Evolutionary conservation across 148 eudicot genomes (phyloP).

Genomic region (Salicornia ramosissima): DNA sequence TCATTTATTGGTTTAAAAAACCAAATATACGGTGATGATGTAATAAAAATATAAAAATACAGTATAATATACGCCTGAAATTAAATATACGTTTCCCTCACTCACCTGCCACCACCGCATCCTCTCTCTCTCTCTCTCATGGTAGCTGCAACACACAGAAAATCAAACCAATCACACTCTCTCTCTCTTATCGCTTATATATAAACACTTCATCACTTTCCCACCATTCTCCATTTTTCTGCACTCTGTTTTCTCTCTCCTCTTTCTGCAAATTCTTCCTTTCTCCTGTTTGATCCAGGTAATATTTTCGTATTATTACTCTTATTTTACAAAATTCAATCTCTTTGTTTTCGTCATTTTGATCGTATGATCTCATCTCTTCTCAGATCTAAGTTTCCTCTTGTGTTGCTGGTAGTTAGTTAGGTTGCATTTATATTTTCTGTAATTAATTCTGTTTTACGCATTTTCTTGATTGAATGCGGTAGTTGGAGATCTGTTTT

Average conservation of each 20-base stretch:
- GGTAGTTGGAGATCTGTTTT: slow-evolving; percentile 14
- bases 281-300: not conserved
- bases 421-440: not conserved
- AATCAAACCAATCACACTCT: not conserved
- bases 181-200: not conserved
- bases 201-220: not conserved
- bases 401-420: not conserved
- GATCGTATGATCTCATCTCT: not conserved
- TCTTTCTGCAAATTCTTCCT: not conserved
- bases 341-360: too few species aligned
- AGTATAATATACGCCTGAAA: not conserved
- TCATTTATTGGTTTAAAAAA: too few species aligned
- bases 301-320: not conserved
- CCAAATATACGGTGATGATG: too few species aligned
- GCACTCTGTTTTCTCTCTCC: not conserved
- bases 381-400: slow-evolving; percentile 4
- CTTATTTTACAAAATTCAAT: too few species aligned
- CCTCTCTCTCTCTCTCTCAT: not conserved
- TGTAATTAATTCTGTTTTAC: not conserved
- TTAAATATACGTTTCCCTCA: not conserved
- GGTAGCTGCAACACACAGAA: not conserved
- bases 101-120: too few species aligned
- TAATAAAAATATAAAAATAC: not conserved
- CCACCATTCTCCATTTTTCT: slow-evolving; percentile 19
- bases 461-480: not conserved